Base-by-base conservation (phyloP, 805 yeast genomes). In the Starmerella khaoyaiensis region DNA sequence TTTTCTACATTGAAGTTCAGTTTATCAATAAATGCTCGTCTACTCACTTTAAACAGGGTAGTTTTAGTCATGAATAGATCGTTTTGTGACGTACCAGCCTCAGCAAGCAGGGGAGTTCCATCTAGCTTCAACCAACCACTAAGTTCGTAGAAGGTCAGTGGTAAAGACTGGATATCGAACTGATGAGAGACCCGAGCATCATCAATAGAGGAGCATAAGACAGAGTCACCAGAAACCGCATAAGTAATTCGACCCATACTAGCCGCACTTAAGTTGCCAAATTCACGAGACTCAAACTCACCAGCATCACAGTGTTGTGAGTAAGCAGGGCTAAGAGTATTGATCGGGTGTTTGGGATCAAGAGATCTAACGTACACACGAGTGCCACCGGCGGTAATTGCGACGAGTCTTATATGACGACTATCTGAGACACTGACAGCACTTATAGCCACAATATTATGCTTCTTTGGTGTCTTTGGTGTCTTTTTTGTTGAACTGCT, bases 31-130 rank as follows among this genome's bases (percentile, higher is more conserved):
- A 94, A 90, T 3, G 84, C 77, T 55, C 83, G 70, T 49, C 76
- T 76, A 46, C 77, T 75, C 56, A 76, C 82, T 16, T 81, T 67
- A 50, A 76, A 76, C 25, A 87, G 71, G 2, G 94, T 84, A 15
- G 72, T 70, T 49, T 71, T 73, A 2, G 98, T 86, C 50, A 90
- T 62, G 1, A 87, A 74, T 1, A 94, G 95, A 52, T 86, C 69
- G 50, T 72, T 15, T 8, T 8, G 74, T 31, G 79, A 68, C 0
- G 81, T 74, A 15, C 51, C 72, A 70, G 65, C 77, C 12, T 80
- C 74, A 0, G 87, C 71, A 30, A 81, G 52, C 44, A 78, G 80
- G 14, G 74, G 71, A 44, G 86, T 60, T 11, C 75, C 74, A 26
- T 69, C 70, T 11, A 71, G 63, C 31, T 72, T 77, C 33, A 80